Percentiles rank a stretch among this genome's conserved stretches.
Conservation (phyloP, 2,329 filamentous ascomycete genomes). For the Metarhizium robertsii region DNA sequence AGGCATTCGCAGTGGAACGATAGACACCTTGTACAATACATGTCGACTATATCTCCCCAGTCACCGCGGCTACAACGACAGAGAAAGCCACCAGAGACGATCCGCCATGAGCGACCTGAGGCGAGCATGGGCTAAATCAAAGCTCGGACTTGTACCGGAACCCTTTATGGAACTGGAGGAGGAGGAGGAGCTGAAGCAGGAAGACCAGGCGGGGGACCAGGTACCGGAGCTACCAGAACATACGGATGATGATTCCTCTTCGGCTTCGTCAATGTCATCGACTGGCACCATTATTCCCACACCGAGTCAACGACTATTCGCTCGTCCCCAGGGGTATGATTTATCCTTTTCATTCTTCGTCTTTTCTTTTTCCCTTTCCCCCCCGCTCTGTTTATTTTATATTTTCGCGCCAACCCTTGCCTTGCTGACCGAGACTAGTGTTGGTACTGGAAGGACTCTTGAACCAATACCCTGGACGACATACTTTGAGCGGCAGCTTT, state of each 20-base stretch:
- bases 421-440: conserved; percentile 22
- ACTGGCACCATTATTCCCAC: conserved; percentile 86
- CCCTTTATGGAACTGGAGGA: conserved; percentile 44
- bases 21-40: neutral
- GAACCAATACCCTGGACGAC: conserved; percentile 75
- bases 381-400: neutral
- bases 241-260: conserved; percentile 57
- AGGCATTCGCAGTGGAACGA: neutral
- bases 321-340: conserved; percentile 54
- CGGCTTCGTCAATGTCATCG: conserved; percentile 77
- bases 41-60: neutral
- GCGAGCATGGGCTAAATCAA: conserved; percentile 68
- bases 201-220: conserved; percentile 22
- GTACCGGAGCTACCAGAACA: conserved; percentile 35
- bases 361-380: too few relatives aligned
- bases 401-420: neutral
- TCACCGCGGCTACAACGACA: neutral
- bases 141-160: conserved; percentile 49
- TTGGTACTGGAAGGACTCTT: conserved; percentile 42
- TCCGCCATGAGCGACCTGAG: conserved; percentile 69
- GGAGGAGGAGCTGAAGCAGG: conserved; percentile 38
- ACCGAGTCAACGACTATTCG: conserved; percentile 62
- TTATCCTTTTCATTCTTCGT: conserved; percentile 4
- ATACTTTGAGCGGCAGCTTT: conserved; percentile 85
- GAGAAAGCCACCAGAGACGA: neutral